phyloP scores from a whole-genome alignment of 73 alveolate species.

The Paramecium tetraurelia region DNA sequence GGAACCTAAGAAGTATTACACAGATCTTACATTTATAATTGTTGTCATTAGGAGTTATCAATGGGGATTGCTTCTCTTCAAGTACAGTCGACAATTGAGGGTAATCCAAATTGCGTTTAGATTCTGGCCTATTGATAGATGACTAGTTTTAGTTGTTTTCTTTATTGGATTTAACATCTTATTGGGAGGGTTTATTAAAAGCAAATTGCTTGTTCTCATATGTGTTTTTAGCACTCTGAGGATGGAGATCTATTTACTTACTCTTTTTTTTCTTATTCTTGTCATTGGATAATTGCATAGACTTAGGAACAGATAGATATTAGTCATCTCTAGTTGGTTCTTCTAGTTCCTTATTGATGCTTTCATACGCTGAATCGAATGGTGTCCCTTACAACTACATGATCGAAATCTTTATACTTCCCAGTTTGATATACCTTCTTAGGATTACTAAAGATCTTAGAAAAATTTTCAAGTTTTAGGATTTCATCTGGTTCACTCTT shows the following conservation, averaged over 20 bases:
- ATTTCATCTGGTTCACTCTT: slow-evolving; percentile 18
- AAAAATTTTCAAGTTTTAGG: neutral
- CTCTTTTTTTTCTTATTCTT: neutral
- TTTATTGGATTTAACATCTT: neutral
- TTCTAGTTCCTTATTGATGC: neutral
- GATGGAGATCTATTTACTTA: neutral
- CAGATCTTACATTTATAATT: neutral
- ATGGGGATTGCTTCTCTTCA: neutral
- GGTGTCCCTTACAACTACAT: slow-evolving; percentile 35
- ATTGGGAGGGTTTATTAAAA: neutral
- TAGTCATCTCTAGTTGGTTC: neutral
- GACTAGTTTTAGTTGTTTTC: neutral
- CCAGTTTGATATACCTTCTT: neutral
- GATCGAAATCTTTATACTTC: neutral
- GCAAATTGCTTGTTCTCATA: neutral
- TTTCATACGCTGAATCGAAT: slow-evolving; percentile 2
- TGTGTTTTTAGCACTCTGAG: neutral
- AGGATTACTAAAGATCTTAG: neutral
- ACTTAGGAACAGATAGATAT: neutral
- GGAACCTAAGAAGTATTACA: neutral
- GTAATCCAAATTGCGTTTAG: neutral
- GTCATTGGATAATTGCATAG: neutral
- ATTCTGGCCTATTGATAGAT: neutral
- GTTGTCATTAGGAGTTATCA: neutral
- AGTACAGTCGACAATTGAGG: neutral